A percentile compares a stretch with the other conserved stretches of the same genome.
Conservation (phyloP, 805 yeast genomes). For the Wickerhamomyces strasburgensis region DNA sequence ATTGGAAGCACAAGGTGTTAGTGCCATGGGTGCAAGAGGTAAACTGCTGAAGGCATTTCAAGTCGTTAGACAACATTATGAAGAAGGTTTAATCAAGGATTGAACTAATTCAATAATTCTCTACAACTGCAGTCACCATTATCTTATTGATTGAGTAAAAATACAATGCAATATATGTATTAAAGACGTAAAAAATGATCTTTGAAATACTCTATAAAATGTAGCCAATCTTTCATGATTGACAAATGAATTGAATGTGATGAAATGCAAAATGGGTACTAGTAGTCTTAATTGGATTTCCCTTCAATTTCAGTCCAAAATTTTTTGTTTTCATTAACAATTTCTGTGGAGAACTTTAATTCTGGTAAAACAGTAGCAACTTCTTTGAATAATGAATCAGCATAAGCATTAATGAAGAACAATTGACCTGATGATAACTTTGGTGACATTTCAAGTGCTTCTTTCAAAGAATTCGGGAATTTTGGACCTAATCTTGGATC, state of each 20-base stretch:
- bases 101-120: slow-evolving; percentile 1
- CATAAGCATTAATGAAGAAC: slow-evolving; percentile 80
- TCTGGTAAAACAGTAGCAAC: slow-evolving; percentile 59
- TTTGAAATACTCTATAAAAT: too few species aligned
- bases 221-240: too few species aligned
- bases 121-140: too few species aligned
- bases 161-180: too few species aligned
- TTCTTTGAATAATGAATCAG: slow-evolving; percentile 66
- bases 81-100: slow-evolving; percentile 31
- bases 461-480: slow-evolving; percentile 36
- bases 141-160: too few species aligned
- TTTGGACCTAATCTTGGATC: slow-evolving; percentile 18
- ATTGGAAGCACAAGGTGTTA: slow-evolving; percentile 76
- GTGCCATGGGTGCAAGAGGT: slow-evolving; percentile 93
- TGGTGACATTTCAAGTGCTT: slow-evolving; percentile 43
- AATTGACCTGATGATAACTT: slow-evolving; percentile 65
- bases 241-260: too few species aligned
- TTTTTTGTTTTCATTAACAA: slow-evolving; percentile 46
- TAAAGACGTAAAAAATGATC: too few species aligned
- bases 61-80: slow-evolving; percentile 60
- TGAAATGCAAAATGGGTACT: too few species aligned
- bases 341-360: slow-evolving; percentile 49
- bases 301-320: slow-evolving; percentile 41
- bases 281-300: too few species aligned
- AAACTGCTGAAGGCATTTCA: slow-evolving; percentile 89